Evolutionary conservation across 306 rosid species (phyloP).

Genomic region (Prunus dulcis): DNA sequence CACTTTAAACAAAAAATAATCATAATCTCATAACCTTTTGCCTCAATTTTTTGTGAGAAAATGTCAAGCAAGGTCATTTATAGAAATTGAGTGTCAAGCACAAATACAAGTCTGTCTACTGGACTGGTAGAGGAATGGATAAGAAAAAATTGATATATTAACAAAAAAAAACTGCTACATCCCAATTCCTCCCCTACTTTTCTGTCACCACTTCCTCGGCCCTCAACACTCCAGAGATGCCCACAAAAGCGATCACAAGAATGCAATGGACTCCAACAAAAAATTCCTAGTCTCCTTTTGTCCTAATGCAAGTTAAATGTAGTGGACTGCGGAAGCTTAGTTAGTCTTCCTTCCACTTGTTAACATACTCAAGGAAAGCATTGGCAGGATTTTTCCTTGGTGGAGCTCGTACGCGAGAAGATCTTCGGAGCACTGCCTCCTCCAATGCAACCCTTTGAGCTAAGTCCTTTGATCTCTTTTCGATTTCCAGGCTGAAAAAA

Average conservation of each 20-base stretch:
- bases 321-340: neutral
- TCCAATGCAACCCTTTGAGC: constrained; percentile 49
- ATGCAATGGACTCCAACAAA: neutral
- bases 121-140: neutral
- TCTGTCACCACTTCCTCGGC: constrained; percentile 2
- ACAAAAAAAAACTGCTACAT: constrained; percentile 10
- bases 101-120: neutral
- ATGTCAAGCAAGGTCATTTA: neutral
- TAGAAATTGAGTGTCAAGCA: neutral
- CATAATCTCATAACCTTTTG: too few relatives aligned
- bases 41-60: too few relatives aligned
- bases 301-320: constrained; percentile 3
- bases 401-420: constrained; percentile 92
- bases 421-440: constrained; percentile 75
- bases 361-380: constrained; percentile 76
- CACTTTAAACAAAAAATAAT: too few relatives aligned
- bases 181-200: constrained; percentile 14
- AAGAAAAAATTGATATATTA: neutral
- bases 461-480: constrained; percentile 64
- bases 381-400: constrained; percentile 75
- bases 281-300: constrained; percentile 3
- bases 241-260: neutral
- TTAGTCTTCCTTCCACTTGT: constrained; percentile 83
- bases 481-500: constrained; percentile 47
- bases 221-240: neutral